These are phyloP conservation scores for Rubroboletus pulcherrimus DNA, from an alignment of 768 basidiomycete species.

Conservation along the genomic window DNA sequence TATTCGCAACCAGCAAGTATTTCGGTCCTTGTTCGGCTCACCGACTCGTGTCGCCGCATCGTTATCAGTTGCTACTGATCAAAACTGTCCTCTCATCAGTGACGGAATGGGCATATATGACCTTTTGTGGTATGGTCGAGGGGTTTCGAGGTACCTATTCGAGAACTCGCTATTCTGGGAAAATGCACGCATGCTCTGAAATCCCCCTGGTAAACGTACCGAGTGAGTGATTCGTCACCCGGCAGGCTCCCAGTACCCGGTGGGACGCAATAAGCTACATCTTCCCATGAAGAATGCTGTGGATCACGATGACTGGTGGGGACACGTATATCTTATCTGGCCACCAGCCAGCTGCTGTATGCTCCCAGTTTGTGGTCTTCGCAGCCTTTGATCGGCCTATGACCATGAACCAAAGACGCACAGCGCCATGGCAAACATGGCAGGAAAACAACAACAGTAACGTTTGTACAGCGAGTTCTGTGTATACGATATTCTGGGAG, in stretches of 20 bases:
- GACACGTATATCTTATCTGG: slow-evolving; percentile 12
- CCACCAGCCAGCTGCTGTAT: neutral
- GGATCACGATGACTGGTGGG: neutral
- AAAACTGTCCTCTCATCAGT: neutral
- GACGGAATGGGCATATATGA: slow-evolving; percentile 7
- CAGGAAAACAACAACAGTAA: neutral
- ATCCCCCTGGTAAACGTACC: too few species aligned
- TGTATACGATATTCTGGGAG: neutral
- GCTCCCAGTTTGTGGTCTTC: neutral
- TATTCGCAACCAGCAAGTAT: neutral
- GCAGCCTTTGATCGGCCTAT: neutral
- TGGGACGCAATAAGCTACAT: neutral
- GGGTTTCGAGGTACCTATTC: neutral
- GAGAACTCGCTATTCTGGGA: too few species aligned
- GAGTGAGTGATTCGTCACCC: neutral
- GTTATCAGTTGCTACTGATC: slow-evolving; percentile 11
- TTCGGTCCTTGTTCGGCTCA: neutral
- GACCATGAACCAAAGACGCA: neutral
- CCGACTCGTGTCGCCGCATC: neutral
- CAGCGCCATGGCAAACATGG: neutral
- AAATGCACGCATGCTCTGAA: too few species aligned
- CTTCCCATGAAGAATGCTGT: neutral
- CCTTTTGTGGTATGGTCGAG: neutral
- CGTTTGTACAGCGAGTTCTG: neutral
- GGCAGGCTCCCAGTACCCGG: neutral